phyloP scores from a whole-genome alignment of 306 rosid genomes.

The Alnus glutinosa region DNA sequence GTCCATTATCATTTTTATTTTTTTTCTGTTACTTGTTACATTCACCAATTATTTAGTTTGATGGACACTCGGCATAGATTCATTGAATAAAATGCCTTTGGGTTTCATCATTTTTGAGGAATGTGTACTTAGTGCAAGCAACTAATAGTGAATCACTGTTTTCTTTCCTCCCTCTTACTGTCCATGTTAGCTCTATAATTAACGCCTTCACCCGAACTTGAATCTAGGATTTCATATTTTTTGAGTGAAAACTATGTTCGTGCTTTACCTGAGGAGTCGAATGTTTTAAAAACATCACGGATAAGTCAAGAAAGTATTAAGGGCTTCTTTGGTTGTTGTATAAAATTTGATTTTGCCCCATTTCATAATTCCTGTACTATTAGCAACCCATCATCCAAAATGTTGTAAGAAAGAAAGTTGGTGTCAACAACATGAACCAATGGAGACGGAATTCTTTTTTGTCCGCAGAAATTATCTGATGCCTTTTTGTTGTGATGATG shows the following conservation, averaged over 20 bases:
- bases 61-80: conserved; percentile 35
- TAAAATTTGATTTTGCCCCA: background rate
- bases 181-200: background rate
- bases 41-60: conserved; percentile 16
- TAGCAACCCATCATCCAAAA: background rate
- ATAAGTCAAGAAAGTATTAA: background rate
- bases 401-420: background rate
- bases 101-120: conserved; percentile 37
- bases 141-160: background rate
- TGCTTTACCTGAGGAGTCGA: background rate
- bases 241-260: background rate
- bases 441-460: background rate
- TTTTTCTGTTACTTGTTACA: conserved; percentile 29
- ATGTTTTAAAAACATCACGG: background rate
- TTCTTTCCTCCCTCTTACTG: background rate
- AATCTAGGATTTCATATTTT: background rate
- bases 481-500: background rate
- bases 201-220: background rate
- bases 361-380: background rate
- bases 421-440: background rate
- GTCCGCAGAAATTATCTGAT: background rate
- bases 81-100: conserved; percentile 42
- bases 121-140: conserved; percentile 32
- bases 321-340: background rate
- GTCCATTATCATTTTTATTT: conserved; percentile 16